These are phyloP conservation scores for Penicillium steckii DNA, from an alignment of 495 filamentous ascomycete species.

Conservation along the genomic window DNA sequence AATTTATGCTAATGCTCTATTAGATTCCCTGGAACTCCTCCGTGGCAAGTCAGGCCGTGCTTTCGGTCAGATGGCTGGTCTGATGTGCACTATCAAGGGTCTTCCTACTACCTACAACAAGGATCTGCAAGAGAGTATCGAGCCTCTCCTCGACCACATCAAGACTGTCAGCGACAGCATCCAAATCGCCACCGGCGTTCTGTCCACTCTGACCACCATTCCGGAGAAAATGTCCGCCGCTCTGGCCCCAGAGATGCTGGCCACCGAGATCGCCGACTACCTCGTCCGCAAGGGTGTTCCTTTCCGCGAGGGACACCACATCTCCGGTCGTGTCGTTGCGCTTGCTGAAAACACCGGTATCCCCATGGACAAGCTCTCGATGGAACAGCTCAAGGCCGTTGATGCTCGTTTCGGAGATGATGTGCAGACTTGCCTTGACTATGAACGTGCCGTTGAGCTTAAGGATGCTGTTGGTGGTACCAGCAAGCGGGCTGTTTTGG, in stretches of 20 bases:
- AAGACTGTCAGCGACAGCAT: slow-evolving; percentile 85
- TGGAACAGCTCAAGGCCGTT: slow-evolving; percentile 69
- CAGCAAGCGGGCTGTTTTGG: slow-evolving; percentile 67
- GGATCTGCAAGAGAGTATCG: slow-evolving; percentile 86
- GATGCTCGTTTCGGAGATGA: slow-evolving; percentile 76
- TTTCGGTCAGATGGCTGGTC: slow-evolving; percentile 85
- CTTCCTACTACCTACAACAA: slow-evolving; percentile 94
- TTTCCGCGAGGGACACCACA: slow-evolving; percentile 80
- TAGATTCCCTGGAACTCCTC: slow-evolving; percentile 81
- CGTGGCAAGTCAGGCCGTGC: slow-evolving; percentile 82
- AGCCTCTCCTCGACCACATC: slow-evolving; percentile 84
- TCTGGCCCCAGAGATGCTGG: slow-evolving; percentile 72
- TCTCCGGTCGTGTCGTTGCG: slow-evolving; percentile 77
- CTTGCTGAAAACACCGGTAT: slow-evolving; percentile 66
- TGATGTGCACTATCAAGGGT: slow-evolving; percentile 86
- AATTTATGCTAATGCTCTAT: neutral
- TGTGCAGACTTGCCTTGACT: slow-evolving; percentile 73
- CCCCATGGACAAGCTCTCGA: slow-evolving; percentile 74
- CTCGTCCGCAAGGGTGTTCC: slow-evolving; percentile 85
- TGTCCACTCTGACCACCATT: slow-evolving; percentile 63
- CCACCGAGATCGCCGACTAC: slow-evolving; percentile 87
- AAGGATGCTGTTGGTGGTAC: slow-evolving; percentile 80
- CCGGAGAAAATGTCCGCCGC: slow-evolving; percentile 77
- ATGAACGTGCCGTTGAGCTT: slow-evolving; percentile 84
- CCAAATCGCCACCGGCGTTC: slow-evolving; percentile 78